Evolutionary conservation across 768 basidiomycete species (phyloP).

Genomic region (Mycena pura): DNA sequence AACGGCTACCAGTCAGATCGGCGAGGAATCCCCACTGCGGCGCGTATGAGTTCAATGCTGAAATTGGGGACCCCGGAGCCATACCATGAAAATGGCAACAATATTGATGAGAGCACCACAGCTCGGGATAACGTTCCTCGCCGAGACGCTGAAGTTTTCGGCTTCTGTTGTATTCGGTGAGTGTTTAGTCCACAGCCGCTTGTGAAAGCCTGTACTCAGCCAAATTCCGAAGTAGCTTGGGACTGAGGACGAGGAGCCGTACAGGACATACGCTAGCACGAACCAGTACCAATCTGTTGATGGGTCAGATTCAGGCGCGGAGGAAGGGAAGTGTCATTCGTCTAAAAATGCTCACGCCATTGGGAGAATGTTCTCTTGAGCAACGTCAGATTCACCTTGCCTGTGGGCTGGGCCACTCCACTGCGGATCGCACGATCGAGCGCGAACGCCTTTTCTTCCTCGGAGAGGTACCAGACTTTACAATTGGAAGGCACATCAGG

Average conservation of each 20-base stretch:
- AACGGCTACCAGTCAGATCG: conserved; percentile 32
- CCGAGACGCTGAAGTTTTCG: conserved; percentile 28
- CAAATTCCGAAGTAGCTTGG: conserved; percentile 33
- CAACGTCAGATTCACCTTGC: conserved; percentile 27
- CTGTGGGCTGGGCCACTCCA: conserved; percentile 29
- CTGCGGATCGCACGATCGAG: conserved; percentile 27
- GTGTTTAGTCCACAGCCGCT: too few relatives aligned
- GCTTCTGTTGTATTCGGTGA: too few relatives aligned
- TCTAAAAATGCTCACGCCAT: conserved; percentile 27
- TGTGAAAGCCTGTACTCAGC: conserved; percentile 25
- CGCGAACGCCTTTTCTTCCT: conserved; percentile 31
- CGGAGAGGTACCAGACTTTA: conserved; percentile 32
- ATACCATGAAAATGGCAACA: conserved; percentile 29
- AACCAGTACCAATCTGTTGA: conserved; percentile 32
- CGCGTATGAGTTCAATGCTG: neutral
- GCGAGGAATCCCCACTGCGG: conserved; percentile 32
- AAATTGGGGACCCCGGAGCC: neutral
- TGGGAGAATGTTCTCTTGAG: conserved; percentile 29
- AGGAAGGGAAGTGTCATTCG: neutral
- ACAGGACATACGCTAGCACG: conserved; percentile 33
- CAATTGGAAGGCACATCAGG: conserved; percentile 34
- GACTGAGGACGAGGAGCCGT: conserved; percentile 30
- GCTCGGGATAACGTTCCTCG: conserved; percentile 33
- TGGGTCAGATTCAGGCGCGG: neutral
- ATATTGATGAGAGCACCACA: conserved; percentile 31